Base-by-base conservation (phyloP, 345 rosid species). In the Turnera subulata region DNA sequence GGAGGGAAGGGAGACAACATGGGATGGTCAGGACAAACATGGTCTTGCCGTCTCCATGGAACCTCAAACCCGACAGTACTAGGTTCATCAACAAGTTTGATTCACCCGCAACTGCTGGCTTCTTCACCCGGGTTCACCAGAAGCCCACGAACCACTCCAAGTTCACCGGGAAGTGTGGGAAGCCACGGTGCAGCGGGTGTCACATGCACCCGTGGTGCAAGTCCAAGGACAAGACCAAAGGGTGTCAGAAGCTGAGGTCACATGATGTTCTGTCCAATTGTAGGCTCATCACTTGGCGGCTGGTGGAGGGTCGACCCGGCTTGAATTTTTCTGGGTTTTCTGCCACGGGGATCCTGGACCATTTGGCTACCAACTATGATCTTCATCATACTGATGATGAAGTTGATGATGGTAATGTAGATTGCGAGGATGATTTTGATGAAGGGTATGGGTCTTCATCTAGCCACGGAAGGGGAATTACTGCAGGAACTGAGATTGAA, bases 1-100 rank as follows among this genome's bases (percentile, higher is more conserved):
- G 70, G 80, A 55, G 95, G 25, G 82, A 81, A 72, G 84, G 88
- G 52, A 78, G 78, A 52, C 95, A 72, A 40, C 89, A 81, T 59
- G 92, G 84, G 59, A 37, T 78, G 66, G 81, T 84, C 26, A 65
- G 88, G 35, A 75, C 84, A 17, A 59, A 38, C 59, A 59, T 56
- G 71, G 63, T 76, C 67, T 62, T 65, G 45, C 86, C 88, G 19
- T 64, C 75, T 11, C 80, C 81, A 1, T 67, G 60, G 64, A 72
- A 77, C 55, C 72, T 74, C 2, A 71, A 75, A 33, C 77, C 82
- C 11, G 25, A 11, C 7, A 22, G 47, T 11, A 16, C 61, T 6
- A 24, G 39, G 13, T 42, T 13, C 45, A 37, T 53, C 35, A 35
- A 49, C 51, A 21, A 2, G 50, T 17, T 47, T 15, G 53, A 43